Evolutionary conservation across 2,329 filamentous ascomycete species (phyloP), one percentile per base, ranked within the genome.

Genomic region (Nemania serpens): DNA sequence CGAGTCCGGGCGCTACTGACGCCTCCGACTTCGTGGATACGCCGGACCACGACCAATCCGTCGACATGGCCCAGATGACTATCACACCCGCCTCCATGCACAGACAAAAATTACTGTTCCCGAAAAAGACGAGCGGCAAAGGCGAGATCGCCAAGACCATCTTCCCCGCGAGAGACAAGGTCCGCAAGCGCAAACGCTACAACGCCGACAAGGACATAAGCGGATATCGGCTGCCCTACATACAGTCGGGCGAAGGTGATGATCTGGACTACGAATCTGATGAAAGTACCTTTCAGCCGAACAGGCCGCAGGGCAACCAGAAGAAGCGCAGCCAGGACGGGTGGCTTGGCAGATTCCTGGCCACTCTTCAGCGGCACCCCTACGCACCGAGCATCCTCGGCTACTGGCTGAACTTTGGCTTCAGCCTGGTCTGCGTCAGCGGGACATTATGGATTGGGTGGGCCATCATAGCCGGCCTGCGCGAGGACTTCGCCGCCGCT

Each of bases 401-500:
- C 49, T 80, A 81, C 62, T 88, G 86, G 82, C 75, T 88, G 36
- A 81, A 84, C 58, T 76, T 88, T 3, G 71, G 82, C 2, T 83
- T 92, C 76, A 92, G 91, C 72, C 73, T 87, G 48, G 82, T 79
- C 67, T 69, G 63, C 20, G 63, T 71, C 10, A 51, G 57, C 0
- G 67, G 61, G 18, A 63, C 65, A 1, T 76, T 87, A 42, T 94
- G 89, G 74, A 79, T 91, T 45, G 80, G 91, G 36, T 91, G 88
- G 77, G 81, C 84, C 1, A 84, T 91, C 68, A 85, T 91, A 66
- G 79, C 82, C 13, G 89, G 90, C 9, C 86, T 95, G 54, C 87
- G 88, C 13, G 82, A 84, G 22, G 93, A 97, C 73, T 88, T 97
- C 36, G 81, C 87, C 62, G 85, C 89, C 54, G 90, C 90, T 37